Evolutionary conservation across 2,329 filamentous ascomycete species (phyloP), one percentile per base, ranked within the genome.

Genomic region (Ceratocystiopsis brevicomis): DNA sequence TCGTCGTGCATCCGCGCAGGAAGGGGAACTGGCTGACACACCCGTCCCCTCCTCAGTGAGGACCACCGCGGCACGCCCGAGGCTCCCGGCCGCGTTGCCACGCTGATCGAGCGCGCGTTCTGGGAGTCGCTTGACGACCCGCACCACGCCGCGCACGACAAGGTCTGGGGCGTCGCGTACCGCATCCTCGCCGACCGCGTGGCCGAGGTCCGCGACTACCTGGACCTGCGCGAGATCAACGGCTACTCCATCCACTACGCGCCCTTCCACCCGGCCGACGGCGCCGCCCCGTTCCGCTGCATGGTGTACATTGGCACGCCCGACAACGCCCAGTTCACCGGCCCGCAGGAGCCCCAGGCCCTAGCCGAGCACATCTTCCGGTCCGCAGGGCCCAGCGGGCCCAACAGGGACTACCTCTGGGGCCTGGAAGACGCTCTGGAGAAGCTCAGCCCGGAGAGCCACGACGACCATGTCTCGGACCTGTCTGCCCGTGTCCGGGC

Each of bases 191-290:
- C 77, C 8, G 66, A 73, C 2, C 71, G 77, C 51, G 85, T 92
- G 18, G 69, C 76, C 47, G 79, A 88, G 62, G 88, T 95, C 4
- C 79, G 83, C 52, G 71, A 61, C 46, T 95, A 95, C 58, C 81
- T 98, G 40, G 87, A 96, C 60, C 88, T 95, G 50, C 79, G 90
- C 39, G 90, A 98, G 61, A 94, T 96, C 56, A 94, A 96, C 62
- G 90, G 90, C 21, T 98, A 98, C 62, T 83, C 78, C 43, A 92
- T 94, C 51, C 87, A 95, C 61, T 84, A 86, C 59, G 84, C 86
- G 25, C 76, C 81, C 0, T 95, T 96, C 59, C 68, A 87, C 53
- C 76, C 79, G 8, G 67, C 72, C 4, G 59, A 64, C 49, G 55
- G 55, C 21, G 54, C 57, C 14, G 4, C 51, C 60, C 17, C 51